Conservation (phyloP, 345 rosid species). For the Hypericum androsaemum region DNA sequence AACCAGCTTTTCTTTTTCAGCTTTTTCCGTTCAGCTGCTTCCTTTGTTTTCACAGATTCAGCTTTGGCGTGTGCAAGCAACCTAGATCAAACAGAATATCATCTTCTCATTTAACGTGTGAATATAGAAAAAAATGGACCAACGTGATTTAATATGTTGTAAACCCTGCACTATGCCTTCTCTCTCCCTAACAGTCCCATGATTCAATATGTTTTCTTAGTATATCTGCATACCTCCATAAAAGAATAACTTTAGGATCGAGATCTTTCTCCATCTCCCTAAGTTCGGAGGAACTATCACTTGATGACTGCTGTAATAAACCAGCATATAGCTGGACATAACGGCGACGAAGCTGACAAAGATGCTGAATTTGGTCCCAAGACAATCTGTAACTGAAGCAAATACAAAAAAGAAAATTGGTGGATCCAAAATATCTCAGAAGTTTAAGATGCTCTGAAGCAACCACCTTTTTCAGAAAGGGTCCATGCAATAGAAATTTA, state of each 20-base stretch:
- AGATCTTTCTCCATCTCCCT: slow-evolving; percentile 90
- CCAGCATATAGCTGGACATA: slow-evolving; percentile 81
- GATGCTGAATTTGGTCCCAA: slow-evolving; percentile 73
- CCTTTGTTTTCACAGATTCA: slow-evolving; percentile 85
- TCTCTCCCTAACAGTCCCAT: too few species aligned
- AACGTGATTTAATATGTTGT: too few species aligned
- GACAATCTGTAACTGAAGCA: slow-evolving; percentile 68
- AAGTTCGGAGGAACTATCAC: slow-evolving; percentile 38
- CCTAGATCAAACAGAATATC: slow-evolving; percentile 32
- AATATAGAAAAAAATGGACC: too few species aligned
- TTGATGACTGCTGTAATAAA: slow-evolving; percentile 59
- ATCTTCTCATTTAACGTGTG: too few species aligned
- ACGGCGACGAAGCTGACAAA: slow-evolving; percentile 77
- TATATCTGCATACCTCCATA: slow-evolving; percentile 65
- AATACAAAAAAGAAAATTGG: slow-evolving; percentile 15
- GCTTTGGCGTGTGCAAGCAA: slow-evolving; percentile 98
- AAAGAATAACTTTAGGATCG: slow-evolving; percentile 84
- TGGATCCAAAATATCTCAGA: slow-evolving; percentile 10
- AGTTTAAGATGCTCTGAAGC: too few species aligned
- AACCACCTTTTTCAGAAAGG: too few species aligned
- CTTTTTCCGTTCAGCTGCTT: slow-evolving; percentile 81
- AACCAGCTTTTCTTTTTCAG: slow-evolving; percentile 79
- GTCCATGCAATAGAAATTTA: background rate
- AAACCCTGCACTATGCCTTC: too few species aligned
- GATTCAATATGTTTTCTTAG: too few species aligned